These are phyloP conservation scores for Microbotryum silenes-acaulis DNA, from an alignment of 1,284 basidiomycete genomes.

Conservation along the genomic window DNA sequence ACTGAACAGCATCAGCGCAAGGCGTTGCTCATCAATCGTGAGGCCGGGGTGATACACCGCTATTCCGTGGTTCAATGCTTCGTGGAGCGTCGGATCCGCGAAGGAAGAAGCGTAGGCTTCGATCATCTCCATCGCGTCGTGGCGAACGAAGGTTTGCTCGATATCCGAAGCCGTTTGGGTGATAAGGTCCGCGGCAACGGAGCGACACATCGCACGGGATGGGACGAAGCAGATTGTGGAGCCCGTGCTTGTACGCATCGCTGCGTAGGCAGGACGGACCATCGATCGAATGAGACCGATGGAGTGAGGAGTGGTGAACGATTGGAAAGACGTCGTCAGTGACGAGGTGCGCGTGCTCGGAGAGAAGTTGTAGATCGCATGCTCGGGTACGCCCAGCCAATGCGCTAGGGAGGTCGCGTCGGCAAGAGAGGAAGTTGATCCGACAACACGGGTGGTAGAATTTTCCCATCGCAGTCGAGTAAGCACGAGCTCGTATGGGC, in stretches of 20 bases:
- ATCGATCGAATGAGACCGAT: constrained; percentile 82
- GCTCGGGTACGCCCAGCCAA: constrained; percentile 68
- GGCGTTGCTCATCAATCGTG: constrained; percentile 58
- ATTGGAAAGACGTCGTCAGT: constrained; percentile 59
- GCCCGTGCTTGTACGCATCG: constrained; percentile 46
- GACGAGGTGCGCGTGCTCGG: constrained; percentile 77
- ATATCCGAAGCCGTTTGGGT: constrained; percentile 75
- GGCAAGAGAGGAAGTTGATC: constrained; percentile 66
- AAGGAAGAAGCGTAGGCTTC: constrained; percentile 55
- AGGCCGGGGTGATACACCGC: constrained; percentile 78
- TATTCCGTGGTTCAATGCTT: constrained; percentile 79
- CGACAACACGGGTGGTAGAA: constrained; percentile 56
- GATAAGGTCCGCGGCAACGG: constrained; percentile 73
- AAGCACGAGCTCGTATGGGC: constrained; percentile 73
- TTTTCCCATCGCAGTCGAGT: constrained; percentile 55
- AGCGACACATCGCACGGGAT: constrained; percentile 68
- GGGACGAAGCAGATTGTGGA: constrained; percentile 80
- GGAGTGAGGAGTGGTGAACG: constrained; percentile 82
- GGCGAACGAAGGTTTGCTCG: constrained; percentile 46
- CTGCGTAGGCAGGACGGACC: constrained; percentile 77
- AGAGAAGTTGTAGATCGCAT: constrained; percentile 65
- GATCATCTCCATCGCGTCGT: constrained; percentile 52
- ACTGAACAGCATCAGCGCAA: constrained; percentile 75
- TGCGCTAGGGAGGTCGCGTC: constrained; percentile 70
- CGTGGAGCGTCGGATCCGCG: constrained; percentile 58